Conservation (phyloP, 1,284 basidiomycete genomes). For the Trichosporon asahii region DNA sequence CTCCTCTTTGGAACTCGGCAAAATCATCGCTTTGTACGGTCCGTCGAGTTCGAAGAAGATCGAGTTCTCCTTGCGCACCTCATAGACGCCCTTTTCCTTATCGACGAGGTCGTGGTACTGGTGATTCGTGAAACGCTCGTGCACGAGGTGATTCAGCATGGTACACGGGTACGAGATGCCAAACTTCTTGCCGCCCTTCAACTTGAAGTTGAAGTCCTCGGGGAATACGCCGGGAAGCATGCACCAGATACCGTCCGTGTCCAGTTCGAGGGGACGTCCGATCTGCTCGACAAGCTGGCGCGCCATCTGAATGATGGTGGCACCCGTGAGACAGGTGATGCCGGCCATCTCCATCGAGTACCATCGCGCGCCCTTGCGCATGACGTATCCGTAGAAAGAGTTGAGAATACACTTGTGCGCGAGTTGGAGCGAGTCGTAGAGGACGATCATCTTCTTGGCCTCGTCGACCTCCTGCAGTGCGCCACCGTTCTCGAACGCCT, state of each 20-base stretch:
- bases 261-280: constrained; percentile 92
- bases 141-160: constrained; percentile 98
- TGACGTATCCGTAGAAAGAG: constrained; percentile 99
- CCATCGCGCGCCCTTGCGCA: constrained; percentile 99
- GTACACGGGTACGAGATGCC: constrained; percentile 97
- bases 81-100: constrained; percentile 76
- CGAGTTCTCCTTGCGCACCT: constrained; percentile 92
- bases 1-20: constrained; percentile 98
- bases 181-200: constrained; percentile 81
- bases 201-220: constrained; percentile 95
- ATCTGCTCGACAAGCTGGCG: constrained; percentile 95
- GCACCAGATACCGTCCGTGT: constrained; percentile 99
- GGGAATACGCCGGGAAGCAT: constrained; percentile 98
- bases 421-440: constrained; percentile 98
- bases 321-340: constrained; percentile 98
- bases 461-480: constrained; percentile 86
- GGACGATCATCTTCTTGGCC: constrained; percentile 99
- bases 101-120: constrained; percentile 91
- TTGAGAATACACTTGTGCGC: constrained; percentile 99
- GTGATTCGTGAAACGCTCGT: constrained; percentile 93
- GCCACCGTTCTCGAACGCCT: constrained; percentile 62
- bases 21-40: constrained; percentile 98
- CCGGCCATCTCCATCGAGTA: constrained; percentile 99
- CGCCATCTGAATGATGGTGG: constrained; percentile 99
- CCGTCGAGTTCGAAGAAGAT: constrained; percentile 99